phyloP scores from a whole-genome alignment of 148 eudicot species.

The Spergularia bocconei region DNA sequence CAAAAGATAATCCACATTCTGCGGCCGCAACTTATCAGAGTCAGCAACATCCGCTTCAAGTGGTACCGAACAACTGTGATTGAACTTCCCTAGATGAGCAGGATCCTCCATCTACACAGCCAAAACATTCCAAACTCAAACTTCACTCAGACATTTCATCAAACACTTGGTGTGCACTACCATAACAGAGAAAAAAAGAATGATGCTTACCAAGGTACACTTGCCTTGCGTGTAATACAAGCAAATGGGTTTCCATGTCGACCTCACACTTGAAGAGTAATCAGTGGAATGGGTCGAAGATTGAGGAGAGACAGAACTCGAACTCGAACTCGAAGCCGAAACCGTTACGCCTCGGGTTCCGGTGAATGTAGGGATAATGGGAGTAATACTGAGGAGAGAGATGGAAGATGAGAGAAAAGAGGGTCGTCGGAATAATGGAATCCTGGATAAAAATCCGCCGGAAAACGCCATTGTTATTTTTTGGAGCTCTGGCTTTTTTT shows the following conservation, averaged over 20 bases:
- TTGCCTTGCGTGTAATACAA: conserved; percentile 76
- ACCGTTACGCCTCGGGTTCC: conserved; percentile 19
- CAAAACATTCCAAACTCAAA: no score
- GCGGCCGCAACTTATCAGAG: conserved; percentile 36
- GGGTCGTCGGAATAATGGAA: conserved; percentile 15
- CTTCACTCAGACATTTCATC: conserved; percentile 23
- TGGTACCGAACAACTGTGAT: conserved; percentile 57
- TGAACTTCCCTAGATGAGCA: conserved; percentile 61
- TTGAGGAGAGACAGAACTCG: conserved; percentile 23
- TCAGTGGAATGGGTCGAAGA: conserved; percentile 23
- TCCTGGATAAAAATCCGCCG: conserved; percentile 19
- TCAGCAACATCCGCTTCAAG: conserved; percentile 34
- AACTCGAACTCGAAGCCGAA: conserved; percentile 32
- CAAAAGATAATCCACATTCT: conserved; percentile 67
- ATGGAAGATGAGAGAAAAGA: conserved; percentile 21
- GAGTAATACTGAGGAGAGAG: conserved; percentile 17
- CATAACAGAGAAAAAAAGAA: background rate
- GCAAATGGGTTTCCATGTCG: conserved; percentile 83
- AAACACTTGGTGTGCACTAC: conserved; percentile 33
- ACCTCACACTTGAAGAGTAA: conserved; percentile 16
- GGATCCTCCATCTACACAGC: conserved; percentile 64
- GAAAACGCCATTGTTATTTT: conserved; percentile 36
- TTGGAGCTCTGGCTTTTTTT: conserved; percentile 1
- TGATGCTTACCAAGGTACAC: conserved; percentile 62
- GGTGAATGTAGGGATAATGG: conserved; percentile 17